Evolutionary conservation across 768 basidiomycete genomes (phyloP).

Genomic region (Collybia mongolica): DNA sequence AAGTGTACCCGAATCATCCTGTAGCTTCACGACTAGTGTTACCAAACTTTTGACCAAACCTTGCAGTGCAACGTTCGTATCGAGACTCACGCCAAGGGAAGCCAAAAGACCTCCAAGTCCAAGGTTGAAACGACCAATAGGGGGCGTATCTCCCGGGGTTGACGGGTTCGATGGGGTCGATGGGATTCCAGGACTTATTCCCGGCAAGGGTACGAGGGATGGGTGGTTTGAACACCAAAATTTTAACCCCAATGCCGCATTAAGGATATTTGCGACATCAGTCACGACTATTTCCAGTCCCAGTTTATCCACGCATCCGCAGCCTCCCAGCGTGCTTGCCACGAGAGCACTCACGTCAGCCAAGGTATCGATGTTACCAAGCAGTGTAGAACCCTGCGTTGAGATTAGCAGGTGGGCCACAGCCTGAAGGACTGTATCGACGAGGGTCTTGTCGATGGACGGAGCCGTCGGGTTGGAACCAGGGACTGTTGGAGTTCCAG

Average conservation of each 20-base stretch:
- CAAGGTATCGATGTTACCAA: slow-evolving; percentile 8
- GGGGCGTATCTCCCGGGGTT: background rate
- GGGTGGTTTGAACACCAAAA: slow-evolving; percentile 12
- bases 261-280: slow-evolving; percentile 6
- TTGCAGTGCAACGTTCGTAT: slow-evolving; percentile 7
- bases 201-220: background rate
- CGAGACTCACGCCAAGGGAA: slow-evolving; percentile 6
- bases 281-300: slow-evolving; percentile 7
- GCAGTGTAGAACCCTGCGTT: slow-evolving; percentile 2
- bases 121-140: slow-evolving; percentile 5
- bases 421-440: slow-evolving; percentile 10
- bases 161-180: background rate
- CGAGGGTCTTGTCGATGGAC: slow-evolving; percentile 9
- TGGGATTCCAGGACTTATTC: background rate
- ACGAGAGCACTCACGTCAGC: slow-evolving; percentile 1
- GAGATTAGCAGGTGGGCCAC: slow-evolving; percentile 12
- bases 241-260: slow-evolving; percentile 5
- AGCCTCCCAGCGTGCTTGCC: slow-evolving; percentile 7
- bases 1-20: slow-evolving; percentile 9
- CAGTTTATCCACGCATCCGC: slow-evolving; percentile 8
- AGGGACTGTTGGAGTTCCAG: background rate
- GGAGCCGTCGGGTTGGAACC: background rate
- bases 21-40: slow-evolving; percentile 8
- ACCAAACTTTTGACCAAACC: slow-evolving; percentile 8
- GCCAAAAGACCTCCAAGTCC: slow-evolving; percentile 9